phyloP scores from a whole-genome alignment of 2,329 filamentous ascomycete species.

The Simplicillium sp. region DNA sequence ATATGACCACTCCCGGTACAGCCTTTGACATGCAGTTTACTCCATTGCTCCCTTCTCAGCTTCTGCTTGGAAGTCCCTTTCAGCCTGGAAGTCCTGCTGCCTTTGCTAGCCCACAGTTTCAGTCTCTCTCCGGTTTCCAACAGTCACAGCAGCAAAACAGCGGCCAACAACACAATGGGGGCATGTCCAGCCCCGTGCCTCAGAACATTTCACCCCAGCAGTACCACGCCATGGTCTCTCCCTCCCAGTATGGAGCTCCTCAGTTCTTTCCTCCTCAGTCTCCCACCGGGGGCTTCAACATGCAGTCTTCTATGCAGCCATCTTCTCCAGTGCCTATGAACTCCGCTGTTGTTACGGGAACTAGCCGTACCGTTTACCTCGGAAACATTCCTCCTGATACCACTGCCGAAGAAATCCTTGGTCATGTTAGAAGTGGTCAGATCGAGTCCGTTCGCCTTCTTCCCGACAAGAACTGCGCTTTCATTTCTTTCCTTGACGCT shows the following conservation, averaged over 20 bases:
- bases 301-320: slow-evolving; percentile 48
- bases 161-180: slow-evolving; percentile 47
- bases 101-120: slow-evolving; percentile 87
- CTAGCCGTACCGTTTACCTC: slow-evolving; percentile 92
- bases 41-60: slow-evolving; percentile 84
- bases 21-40: slow-evolving; percentile 98
- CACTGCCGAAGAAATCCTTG: slow-evolving; percentile 88
- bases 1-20: slow-evolving; percentile 79
- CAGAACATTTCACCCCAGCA: slow-evolving; percentile 70
- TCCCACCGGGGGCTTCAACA: slow-evolving; percentile 65
- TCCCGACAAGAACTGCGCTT: slow-evolving; percentile 98
- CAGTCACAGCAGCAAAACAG: slow-evolving; percentile 39
- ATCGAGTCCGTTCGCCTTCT: slow-evolving; percentile 97
- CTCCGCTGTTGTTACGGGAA: slow-evolving; percentile 76
- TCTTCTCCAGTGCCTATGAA: slow-evolving; percentile 68
- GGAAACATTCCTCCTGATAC: slow-evolving; percentile 99
- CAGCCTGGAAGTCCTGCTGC: slow-evolving; percentile 87
- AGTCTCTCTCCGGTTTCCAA: slow-evolving; percentile 71
- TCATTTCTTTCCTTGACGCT: slow-evolving; percentile 97
- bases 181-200: slow-evolving; percentile 66
- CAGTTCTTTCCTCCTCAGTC: slow-evolving; percentile 87
- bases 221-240: slow-evolving; percentile 79
- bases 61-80: slow-evolving; percentile 92
- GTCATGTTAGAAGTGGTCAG: slow-evolving; percentile 92
- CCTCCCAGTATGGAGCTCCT: slow-evolving; percentile 70